These are phyloP conservation scores for Debaryomyces castellii DNA, from an alignment of 805 yeast species.

Conservation along the genomic window DNA sequence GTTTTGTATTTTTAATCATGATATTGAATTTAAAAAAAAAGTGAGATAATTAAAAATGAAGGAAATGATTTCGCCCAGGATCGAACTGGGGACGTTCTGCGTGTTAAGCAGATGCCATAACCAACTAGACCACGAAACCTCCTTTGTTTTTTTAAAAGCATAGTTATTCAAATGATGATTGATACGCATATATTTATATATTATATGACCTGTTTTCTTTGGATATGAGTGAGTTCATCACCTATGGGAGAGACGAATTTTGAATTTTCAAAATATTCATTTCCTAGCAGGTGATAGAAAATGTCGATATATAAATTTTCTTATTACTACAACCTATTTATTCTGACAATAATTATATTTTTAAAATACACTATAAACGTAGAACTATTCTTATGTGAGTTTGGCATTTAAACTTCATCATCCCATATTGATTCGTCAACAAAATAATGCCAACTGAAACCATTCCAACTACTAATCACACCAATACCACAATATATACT, in stretches of 20 bases:
- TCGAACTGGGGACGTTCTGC: constrained; percentile 99
- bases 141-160: too few relatives aligned
- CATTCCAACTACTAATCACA: constrained; percentile 81
- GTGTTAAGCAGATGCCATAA: constrained; percentile 99
- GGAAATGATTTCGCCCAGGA: constrained; percentile 98
- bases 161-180: too few relatives aligned
- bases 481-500: constrained; percentile 89
- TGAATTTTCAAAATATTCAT: too few relatives aligned
- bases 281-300: too few relatives aligned
- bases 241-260: too few relatives aligned
- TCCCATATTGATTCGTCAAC: constrained; percentile 75
- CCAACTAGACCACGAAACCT: constrained; percentile 90
- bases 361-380: too few relatives aligned
- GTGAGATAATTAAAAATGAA: constrained; percentile 19
- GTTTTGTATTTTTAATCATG: neutral
- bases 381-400: neutral
- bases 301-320: too few relatives aligned
- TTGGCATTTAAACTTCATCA: constrained; percentile 7
- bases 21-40: neutral
- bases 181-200: too few relatives aligned
- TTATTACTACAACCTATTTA: too few relatives aligned
- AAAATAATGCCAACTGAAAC: constrained; percentile 84
- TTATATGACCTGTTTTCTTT: too few relatives aligned
- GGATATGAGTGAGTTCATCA: too few relatives aligned
- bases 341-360: too few relatives aligned